Base-by-base conservation (phyloP, 345 rosid genomes). In the Bruguiera parviflora region DNA sequence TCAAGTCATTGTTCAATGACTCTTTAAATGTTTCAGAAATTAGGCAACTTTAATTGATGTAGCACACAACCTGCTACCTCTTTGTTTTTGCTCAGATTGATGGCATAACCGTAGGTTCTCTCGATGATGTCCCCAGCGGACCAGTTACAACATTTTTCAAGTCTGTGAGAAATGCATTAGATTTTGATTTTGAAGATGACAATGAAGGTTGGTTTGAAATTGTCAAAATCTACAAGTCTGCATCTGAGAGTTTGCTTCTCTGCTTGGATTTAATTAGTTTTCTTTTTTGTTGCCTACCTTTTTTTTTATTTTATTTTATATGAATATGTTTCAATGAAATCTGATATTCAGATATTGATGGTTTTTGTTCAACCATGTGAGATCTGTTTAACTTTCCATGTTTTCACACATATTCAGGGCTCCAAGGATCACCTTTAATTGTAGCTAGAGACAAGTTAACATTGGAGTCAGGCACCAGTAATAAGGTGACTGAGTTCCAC, bases 141-240 rank as follows among this genome's bases (percentile, higher is more conserved):
- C 81, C 92, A 67, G 78, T 89, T 70, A 58, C 84, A 71, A 77
- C 85, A 67, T 94, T 94, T 84, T 94, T 94, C 78, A 86, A 87
- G 84, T 87, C 98, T 57, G 71, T 94, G 65, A 85, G 88, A 87
- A 87, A 86, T 70, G 84, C 98, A 61, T 77, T 91, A 74, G 98
- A 94, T 84, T 94, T 94, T 79, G 98, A 94, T 82, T 94, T 89
- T 80, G 96, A 89, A 70, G 96, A 87, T 81, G 92, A 84, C 37
- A 86, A 87, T 73, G 96, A 88, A 89, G 97, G 98, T 94, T 73
- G 78, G 79, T 77, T 52, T 58, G n/a, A 39, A 15, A 47, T 69
- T 55, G 46, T 71, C 49, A 58, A 51, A 60, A 59, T 18, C 24
- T 18, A 25, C 5, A 51, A 46, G 31, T 56, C 51, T 69, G 33